Conservation (phyloP, 106 monocot species). For the Dendrobium officinale region DNA sequence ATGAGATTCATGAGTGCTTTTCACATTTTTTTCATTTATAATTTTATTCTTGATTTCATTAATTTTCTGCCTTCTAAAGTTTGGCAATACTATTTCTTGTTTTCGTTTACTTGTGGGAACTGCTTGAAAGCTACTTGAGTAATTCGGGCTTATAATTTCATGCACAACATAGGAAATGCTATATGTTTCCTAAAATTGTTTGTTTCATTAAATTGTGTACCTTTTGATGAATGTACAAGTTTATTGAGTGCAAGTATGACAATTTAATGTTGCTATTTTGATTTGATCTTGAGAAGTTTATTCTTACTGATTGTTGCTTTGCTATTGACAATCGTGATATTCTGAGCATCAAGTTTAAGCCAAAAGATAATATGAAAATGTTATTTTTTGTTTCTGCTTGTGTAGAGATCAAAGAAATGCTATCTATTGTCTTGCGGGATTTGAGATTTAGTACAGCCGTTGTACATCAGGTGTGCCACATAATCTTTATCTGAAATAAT, state of each 20-base stretch:
- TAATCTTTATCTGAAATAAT: background rate
- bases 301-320: background rate
- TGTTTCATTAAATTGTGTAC: background rate
- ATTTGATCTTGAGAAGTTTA: conserved; percentile 1
- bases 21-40: background rate
- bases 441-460: conserved; percentile 75
- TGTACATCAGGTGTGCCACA: conserved; percentile 76
- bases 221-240: background rate
- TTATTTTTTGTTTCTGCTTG: conserved; percentile 7
- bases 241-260: background rate
- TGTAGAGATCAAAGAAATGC: conserved; percentile 91
- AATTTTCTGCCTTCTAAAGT: background rate
- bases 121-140: background rate
- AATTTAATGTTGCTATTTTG: background rate
- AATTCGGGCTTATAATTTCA: background rate
- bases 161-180: conserved; percentile 1
- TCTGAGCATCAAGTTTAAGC: background rate
- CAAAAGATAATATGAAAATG: conserved; percentile 1
- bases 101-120: background rate
- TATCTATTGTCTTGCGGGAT: conserved; percentile 82
- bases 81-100: background rate
- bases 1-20: background rate
- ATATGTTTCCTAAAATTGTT: background rate
- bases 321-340: background rate
- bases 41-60: background rate